Evolutionary conservation across 2,329 filamentous ascomycete genomes (phyloP), one percentile per base, ranked within the genome.

Genomic region (Phoma sp.): DNA sequence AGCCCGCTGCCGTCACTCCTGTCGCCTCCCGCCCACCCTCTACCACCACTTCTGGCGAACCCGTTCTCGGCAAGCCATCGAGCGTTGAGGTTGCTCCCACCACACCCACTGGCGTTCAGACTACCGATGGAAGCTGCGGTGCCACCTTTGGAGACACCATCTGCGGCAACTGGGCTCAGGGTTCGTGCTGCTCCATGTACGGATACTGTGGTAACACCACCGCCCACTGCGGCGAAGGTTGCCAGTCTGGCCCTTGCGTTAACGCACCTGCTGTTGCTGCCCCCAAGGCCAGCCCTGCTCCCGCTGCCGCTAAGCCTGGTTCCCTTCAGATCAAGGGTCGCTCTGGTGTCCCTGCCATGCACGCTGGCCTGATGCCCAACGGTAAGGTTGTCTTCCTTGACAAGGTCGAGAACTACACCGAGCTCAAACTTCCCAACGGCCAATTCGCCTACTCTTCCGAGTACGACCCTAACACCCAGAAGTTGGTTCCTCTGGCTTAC

Each of bases 341-440:
- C 52, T 83, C 83, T 46, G 85, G 85, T 60, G 84, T 87, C n/a
- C 84, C 84, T 33, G 83, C 79, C 14, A 87, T 87, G 85, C 84
- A 86, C 62, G 84, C 84, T 57, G 83, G 78, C 61, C 76, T 87
- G 18, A 77, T 86, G 75, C 81, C 78, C 12, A 85, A 86, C 62
- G 84, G 84, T 20, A 77, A 78, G 45, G 83, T 86, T 10, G 77
- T 84, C 30, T 87, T 87, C 72, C 72, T 87, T 14, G 85, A 87
- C 76, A 87, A 87, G 67, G 77, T 87, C 25, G 84, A 87, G 67
- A 82, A 86, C 67, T 87, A 84, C 69, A 85, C 84, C 0, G 77
- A 86, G 54, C 62, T 86, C 38, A 80, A 76, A 57, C 76, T 85
- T 7, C 55, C 77, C 14, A 81, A 84, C 64, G 82, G 82, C 23